Evolutionary conservation across 805 yeast species (phyloP).

Genomic region (Ogataea sp.): DNA sequence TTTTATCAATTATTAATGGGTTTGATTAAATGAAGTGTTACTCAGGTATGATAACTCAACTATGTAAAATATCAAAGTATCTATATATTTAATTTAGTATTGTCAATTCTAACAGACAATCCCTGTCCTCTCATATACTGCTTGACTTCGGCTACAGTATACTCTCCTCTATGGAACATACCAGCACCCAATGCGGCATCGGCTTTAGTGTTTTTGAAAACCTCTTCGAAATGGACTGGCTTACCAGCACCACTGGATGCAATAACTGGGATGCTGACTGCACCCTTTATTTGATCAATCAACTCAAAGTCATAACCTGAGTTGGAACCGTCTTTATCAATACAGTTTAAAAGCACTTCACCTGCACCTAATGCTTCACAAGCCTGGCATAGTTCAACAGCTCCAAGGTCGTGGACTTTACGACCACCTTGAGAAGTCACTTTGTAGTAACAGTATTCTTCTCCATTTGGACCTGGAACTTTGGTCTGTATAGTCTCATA

Average conservation of each 20-base stretch:
- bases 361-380: conserved; percentile 96
- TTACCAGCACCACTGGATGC: conserved; percentile 98
- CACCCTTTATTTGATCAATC: conserved; percentile 64
- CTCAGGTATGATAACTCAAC: no score
- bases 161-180: conserved; percentile 94
- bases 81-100: conserved; percentile 1
- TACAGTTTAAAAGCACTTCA: conserved; percentile 85
- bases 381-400: conserved; percentile 78
- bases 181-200: conserved; percentile 99
- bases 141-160: conserved; percentile 80
- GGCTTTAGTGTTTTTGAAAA: conserved; percentile 68
- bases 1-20: no score
- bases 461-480: conserved; percentile 81
- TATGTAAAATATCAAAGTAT: no score
- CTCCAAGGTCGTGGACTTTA: conserved; percentile 81
- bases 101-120: conserved; percentile 68
- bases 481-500: conserved; percentile 59
- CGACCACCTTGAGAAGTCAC: conserved; percentile 97
- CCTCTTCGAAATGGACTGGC: conserved; percentile 87
- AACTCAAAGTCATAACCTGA: conserved; percentile 90
- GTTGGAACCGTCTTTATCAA: conserved; percentile 95
- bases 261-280: conserved; percentile 85
- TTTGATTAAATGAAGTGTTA: no score
- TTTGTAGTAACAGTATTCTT: conserved; percentile 85
- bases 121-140: conserved; percentile 49